Base-by-base conservation (phyloP, 2,329 filamentous ascomycete species). In the Calonectria montana region DNA sequence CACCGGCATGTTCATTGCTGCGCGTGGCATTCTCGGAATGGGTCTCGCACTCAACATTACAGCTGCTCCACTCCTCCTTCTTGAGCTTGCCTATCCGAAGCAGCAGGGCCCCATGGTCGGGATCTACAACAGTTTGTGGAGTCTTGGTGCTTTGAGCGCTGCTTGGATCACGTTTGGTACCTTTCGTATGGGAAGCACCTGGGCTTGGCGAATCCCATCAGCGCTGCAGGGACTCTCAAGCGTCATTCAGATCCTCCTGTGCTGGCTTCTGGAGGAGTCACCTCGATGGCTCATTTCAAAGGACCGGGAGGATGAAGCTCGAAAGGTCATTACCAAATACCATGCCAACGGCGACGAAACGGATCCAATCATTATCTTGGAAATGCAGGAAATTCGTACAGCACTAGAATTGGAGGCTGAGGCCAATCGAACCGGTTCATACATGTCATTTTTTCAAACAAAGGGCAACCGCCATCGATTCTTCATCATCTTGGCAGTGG, bases 261-360 rank as follows among this genome's bases (percentile, higher is more conserved):
- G 75, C 0, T 84, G 86, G 7, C 88, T 91, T 77, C 85, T 91
- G 47, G 90, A 90, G 8, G 87, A 90, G 64, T 90, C 88, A 2
- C 90, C 89, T 4, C 84, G 91, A 76, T 92, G 90, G 90, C 83
- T 92, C 27, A 90, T 90, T 27, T 88, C 87, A 72, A 86, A 90
- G 59, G 89, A 90, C 66, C 87, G 89, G 21, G 89, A 88, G 82
- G 86, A 90, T 69, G 89, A 87, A 69, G 84, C 86, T 23, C 81
- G 86, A 43, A 77, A 84, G 64, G 85, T 84, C 0, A 81, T 91
- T 45, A 88, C 88, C 18, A 78, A 86, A 65, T 85, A 91, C 23
- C 90, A 91, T 70, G 88, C 87, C 13, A 82, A 84, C 6, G 89
- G 89, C 3, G 84, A 91, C 71, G 82, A 82, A 39, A 81, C 86